These are phyloP conservation scores for Aspergillus bombycis DNA, from an alignment of 2,329 filamentous ascomycete species.

Conservation along the genomic window DNA sequence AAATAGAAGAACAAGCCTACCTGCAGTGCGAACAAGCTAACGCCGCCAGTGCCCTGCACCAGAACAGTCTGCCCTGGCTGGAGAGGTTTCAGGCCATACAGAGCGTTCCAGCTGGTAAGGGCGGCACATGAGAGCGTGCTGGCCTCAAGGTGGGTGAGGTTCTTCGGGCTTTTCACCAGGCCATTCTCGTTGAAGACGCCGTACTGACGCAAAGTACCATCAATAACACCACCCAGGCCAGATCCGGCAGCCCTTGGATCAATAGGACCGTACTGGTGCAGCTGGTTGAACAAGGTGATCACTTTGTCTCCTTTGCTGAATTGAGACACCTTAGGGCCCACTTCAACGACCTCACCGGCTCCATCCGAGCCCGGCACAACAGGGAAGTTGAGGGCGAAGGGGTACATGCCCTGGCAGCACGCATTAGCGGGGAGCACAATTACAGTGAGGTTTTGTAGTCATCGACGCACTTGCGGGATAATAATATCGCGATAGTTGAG, in stretches of 20 bases:
- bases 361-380: slow-evolving; percentile 41
- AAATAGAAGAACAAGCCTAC: slow-evolving; percentile 23
- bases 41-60: slow-evolving; percentile 65
- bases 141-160: slow-evolving; percentile 58
- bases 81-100: slow-evolving; percentile 60
- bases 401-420: slow-evolving; percentile 34
- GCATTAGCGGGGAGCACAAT: slow-evolving; percentile 1
- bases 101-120: slow-evolving; percentile 67
- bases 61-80: slow-evolving; percentile 60
- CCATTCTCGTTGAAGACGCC: slow-evolving; percentile 70
- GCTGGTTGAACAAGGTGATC: slow-evolving; percentile 61
- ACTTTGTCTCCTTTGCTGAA: slow-evolving; percentile 64
- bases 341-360: slow-evolving; percentile 52
- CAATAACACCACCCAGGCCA: slow-evolving; percentile 68
- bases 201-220: slow-evolving; percentile 70
- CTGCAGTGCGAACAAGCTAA: slow-evolving; percentile 61
- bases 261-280: slow-evolving; percentile 56
- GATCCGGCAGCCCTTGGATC: slow-evolving; percentile 45
- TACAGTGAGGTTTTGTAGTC: slow-evolving; percentile 37
- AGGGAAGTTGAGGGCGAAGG: slow-evolving; percentile 35
- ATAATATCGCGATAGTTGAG: slow-evolving; percentile 55
- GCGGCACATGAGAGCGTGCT: slow-evolving; percentile 64
- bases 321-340: slow-evolving; percentile 59
- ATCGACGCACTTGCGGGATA: slow-evolving; percentile 50
- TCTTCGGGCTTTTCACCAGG: slow-evolving; percentile 64